phyloP scores from a whole-genome alignment of 441 rosid species.

The Arabidopsis hybrid region DNA sequence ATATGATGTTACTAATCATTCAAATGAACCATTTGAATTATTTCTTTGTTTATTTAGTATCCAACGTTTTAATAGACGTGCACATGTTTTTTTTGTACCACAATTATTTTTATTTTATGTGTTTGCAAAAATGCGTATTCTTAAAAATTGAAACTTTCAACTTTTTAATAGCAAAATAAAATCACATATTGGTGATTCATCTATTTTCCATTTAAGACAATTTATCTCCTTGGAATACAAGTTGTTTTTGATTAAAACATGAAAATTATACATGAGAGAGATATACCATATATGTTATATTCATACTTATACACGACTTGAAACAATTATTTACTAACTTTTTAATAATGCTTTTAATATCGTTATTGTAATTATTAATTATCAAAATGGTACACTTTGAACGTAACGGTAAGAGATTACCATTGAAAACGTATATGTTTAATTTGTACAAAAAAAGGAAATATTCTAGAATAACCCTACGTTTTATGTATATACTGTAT shows the following conservation, averaged over 20 bases:
- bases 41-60: neutral
- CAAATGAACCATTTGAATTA: conserved; percentile 8
- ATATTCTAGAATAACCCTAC: no score
- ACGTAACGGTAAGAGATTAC: no score
- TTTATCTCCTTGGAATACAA: neutral
- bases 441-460: no score
- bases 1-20: conserved; percentile 41
- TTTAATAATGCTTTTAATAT: no score
- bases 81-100: neutral
- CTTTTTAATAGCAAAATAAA: neutral
- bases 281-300: neutral
- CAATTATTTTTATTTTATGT: neutral
- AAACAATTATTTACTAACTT: no score
- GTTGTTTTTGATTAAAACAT: neutral
- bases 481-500: neutral
- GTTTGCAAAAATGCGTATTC: neutral
- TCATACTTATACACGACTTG: no score
- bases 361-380: no score
- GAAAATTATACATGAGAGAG: neutral
- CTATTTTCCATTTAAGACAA: neutral
- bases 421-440: no score
- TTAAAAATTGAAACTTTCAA: no score
- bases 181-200: neutral
- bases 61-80: conserved; percentile 21
- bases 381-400: no score